Percentiles rank a stretch among this genome's conserved stretches.
Conservation (phyloP, 2,329 filamentous ascomycete genomes). For the Xylariaceae sp. region DNA sequence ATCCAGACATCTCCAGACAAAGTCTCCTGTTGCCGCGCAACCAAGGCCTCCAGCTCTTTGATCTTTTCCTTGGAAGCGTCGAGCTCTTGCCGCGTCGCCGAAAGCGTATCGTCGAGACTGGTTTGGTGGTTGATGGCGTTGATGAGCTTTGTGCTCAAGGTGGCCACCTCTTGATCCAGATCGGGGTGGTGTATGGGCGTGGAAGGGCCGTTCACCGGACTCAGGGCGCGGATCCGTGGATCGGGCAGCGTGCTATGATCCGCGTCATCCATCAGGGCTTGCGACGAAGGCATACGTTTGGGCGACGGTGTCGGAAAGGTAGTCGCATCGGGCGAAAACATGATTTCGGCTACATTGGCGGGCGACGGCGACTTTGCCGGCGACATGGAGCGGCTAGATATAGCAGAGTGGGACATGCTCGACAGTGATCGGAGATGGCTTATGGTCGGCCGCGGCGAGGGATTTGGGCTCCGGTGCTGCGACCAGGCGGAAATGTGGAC, state of each 20-base stretch:
- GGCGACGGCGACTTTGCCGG: slow-evolving; percentile 24
- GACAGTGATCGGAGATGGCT: slow-evolving; percentile 48
- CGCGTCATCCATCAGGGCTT: slow-evolving; percentile 43
- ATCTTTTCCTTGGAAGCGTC: slow-evolving; percentile 64
- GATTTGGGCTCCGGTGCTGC: slow-evolving; percentile 31
- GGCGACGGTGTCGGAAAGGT: slow-evolving; percentile 26
- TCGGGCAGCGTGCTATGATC: slow-evolving; percentile 65
- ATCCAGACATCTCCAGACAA: slow-evolving; percentile 70
- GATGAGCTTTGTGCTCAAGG: slow-evolving; percentile 89
- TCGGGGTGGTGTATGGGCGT: slow-evolving; percentile 43
- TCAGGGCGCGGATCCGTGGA: slow-evolving; percentile 47
- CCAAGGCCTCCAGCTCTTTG: slow-evolving; percentile 55
- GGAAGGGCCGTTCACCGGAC: slow-evolving; percentile 32
- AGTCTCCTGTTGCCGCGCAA: slow-evolving; percentile 63
- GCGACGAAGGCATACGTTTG: slow-evolving; percentile 27
- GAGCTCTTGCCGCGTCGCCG: slow-evolving; percentile 74
- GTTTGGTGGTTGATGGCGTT: slow-evolving; percentile 97
- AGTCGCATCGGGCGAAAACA: slow-evolving; percentile 19
- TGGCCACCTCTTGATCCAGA: slow-evolving; percentile 68
- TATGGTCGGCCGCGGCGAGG: slow-evolving; percentile 30
- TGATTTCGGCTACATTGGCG: slow-evolving; percentile 20
- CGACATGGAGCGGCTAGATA: slow-evolving; percentile 31
- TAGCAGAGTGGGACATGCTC: slow-evolving; percentile 38
- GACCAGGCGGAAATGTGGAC: slow-evolving; percentile 47
- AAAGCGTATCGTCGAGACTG: slow-evolving; percentile 78